A percentile compares a stretch with the other conserved stretches of the same genome.
Evolutionary conservation across 2,329 filamentous ascomycete genomes (phyloP).

Genomic region (Aspergillus melleus): DNA sequence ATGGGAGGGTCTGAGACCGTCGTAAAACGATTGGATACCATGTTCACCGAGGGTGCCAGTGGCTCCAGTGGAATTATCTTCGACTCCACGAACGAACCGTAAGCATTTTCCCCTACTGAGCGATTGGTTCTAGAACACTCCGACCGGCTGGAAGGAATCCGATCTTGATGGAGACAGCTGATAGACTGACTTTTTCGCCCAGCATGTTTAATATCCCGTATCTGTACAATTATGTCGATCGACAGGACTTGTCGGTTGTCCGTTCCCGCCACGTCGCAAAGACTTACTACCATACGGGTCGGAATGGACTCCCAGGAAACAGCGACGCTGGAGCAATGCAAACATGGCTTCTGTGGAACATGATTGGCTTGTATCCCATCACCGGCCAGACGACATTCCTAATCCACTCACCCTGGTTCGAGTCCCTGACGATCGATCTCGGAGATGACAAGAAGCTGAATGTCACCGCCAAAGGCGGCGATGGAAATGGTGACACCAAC

Average conservation of each 20-base stretch:
- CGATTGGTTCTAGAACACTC: not conserved
- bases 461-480: conserved; percentile 56
- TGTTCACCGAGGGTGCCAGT: conserved; percentile 49
- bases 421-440: conserved; percentile 59
- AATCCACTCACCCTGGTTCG: conserved; percentile 64
- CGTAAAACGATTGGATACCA: conserved; percentile 54
- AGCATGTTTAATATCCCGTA: conserved; percentile 64
- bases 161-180: not conserved
- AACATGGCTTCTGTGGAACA: conserved; percentile 67
- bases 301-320: conserved; percentile 65
- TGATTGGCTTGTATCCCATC: conserved; percentile 68
- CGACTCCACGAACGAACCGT: conserved; percentile 67
- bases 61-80: conserved; percentile 56
- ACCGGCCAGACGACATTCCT: conserved; percentile 69
- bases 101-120: conserved; percentile 28
- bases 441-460: conserved; percentile 55
- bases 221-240: conserved; percentile 66
- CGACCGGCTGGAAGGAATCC: not conserved
- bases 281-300: conserved; percentile 57
- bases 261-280: conserved; percentile 61
- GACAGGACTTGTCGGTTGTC: conserved; percentile 62
- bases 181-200: not conserved
- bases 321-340: conserved; percentile 73
- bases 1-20: conserved; percentile 52
- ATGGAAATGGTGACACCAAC: conserved; percentile 43